These are phyloP conservation scores for Carex myosuroides DNA, from an alignment of 176 grass and related monocot species.

Conservation along the genomic window DNA sequence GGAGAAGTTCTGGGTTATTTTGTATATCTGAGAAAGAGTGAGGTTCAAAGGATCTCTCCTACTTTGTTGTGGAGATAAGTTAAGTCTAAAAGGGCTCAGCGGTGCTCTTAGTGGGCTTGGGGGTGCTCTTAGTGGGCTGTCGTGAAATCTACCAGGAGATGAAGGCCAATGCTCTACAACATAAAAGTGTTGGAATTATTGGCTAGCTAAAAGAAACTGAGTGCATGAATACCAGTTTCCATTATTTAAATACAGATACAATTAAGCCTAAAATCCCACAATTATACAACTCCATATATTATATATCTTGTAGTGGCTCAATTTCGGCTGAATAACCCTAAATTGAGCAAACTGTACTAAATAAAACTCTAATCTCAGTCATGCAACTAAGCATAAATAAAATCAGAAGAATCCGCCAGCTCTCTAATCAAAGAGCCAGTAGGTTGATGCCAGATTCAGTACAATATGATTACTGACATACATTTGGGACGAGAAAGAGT, in stretches of 20 bases:
- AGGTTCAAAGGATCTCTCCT: slow-evolving; percentile 58
- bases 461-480: background rate
- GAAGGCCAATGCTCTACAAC: background rate
- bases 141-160: slow-evolving; percentile 58
- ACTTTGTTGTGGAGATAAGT: slow-evolving; percentile 53
- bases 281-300: background rate
- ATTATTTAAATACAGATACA: background rate
- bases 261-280: background rate
- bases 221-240: background rate
- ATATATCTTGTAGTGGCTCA: background rate
- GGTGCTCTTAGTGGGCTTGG: slow-evolving; percentile 52
- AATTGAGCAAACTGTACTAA: background rate
- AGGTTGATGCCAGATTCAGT: slow-evolving; percentile 8
- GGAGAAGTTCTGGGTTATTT: slow-evolving; percentile 83
- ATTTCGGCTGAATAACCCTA: background rate
- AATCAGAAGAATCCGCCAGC: background rate
- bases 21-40: slow-evolving; percentile 62
- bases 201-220: background rate
- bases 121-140: slow-evolving; percentile 59
- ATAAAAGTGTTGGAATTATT: background rate
- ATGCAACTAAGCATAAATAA: background rate
- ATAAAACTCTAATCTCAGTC: background rate
- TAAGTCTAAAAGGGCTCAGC: slow-evolving; percentile 84
- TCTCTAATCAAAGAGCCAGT: background rate
- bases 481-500: background rate